These are phyloP conservation scores for Cadophora malorum DNA, from an alignment of 2,329 filamentous ascomycete genomes.

Conservation along the genomic window DNA sequence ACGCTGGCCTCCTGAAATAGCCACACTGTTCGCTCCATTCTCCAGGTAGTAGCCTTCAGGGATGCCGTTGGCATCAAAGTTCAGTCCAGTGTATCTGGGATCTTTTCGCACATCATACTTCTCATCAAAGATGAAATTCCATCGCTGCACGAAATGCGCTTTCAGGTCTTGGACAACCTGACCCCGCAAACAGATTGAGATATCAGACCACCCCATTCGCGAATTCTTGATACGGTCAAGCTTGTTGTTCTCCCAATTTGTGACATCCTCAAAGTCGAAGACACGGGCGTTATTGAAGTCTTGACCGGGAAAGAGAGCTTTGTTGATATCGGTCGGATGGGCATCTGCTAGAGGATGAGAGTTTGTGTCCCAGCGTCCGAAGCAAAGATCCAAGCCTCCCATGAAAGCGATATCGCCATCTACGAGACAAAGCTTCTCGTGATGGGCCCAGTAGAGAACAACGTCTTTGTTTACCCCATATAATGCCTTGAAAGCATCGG, in stretches of 20 bases:
- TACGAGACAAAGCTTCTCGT: constrained; percentile 87
- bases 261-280: constrained; percentile 79
- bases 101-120: constrained; percentile 70
- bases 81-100: constrained; percentile 51
- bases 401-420: constrained; percentile 86
- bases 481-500: constrained; percentile 75
- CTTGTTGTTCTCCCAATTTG: constrained; percentile 83
- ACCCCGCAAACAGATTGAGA: constrained; percentile 77
- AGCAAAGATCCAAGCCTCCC: constrained; percentile 88
- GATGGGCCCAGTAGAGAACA: constrained; percentile 90
- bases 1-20: neutral
- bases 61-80: constrained; percentile 30
- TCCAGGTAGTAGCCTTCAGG: constrained; percentile 39
- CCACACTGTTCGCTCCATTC: constrained; percentile 35
- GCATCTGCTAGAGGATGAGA: constrained; percentile 79
- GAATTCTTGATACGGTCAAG: constrained; percentile 80
- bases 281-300: constrained; percentile 92
- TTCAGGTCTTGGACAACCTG: constrained; percentile 77
- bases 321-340: constrained; percentile 77
- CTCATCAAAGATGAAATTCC: constrained; percentile 88
- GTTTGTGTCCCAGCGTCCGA: constrained; percentile 88
- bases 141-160: constrained; percentile 82
- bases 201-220: constrained; percentile 92
- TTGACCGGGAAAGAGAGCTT: constrained; percentile 84
- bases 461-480: constrained; percentile 84